Evolutionary conservation across 2,329 filamentous ascomycete genomes (phyloP), one percentile per base, ranked within the genome.

Genomic region (Fusarium sp.): DNA sequence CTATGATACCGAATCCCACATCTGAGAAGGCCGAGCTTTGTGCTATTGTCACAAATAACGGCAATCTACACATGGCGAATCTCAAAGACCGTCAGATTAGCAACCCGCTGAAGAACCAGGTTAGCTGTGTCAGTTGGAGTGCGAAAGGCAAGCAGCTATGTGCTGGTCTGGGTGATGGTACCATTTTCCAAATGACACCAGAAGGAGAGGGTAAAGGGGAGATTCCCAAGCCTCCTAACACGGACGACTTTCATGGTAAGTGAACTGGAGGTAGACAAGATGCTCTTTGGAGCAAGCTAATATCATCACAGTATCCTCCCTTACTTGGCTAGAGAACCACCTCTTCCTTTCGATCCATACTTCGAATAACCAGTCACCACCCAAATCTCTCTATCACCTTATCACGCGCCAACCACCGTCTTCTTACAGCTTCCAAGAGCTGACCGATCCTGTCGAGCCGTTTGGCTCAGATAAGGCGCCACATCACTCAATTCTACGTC

Each of bases 121-220:
- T 97, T 28, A 94, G 90, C 77, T 96, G 92, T 75, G 87, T 93
- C 8, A 91, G 92, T 58, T 99, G 97, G 96, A 99, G 96, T 79
- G 91, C 89, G 65, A 93, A 91, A 77, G 96, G 96, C 48, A 99
- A 97, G 78, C 95, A 98, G 77, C 84, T 99, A 44, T 90, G 97
- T 45, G 94, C 93, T 71, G 96, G 97, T 18, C 84, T 96, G 72
- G 89, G 85, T 9, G 89, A 98, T 79, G 96, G 96, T 61, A 90
- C 89, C 14, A 90, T 91, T 54, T 87, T 88, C 58, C 94, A 98
- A 78, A 91, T 98, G 87, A 93, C 92, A 10, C 93, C 92, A 0
- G 88, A 93, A 73, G 95, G 95, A 48, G 86, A 86, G 42, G 85
- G 88, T 28, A 96, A 95, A 80, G 94, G 86, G 37, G 85, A 90